A percentile compares a stretch with the other conserved stretches of the same genome.
These are phyloP conservation scores for Eucalyptus tenuipes DNA, from an alignment of 345 rosid species.

Conservation along the genomic window DNA sequence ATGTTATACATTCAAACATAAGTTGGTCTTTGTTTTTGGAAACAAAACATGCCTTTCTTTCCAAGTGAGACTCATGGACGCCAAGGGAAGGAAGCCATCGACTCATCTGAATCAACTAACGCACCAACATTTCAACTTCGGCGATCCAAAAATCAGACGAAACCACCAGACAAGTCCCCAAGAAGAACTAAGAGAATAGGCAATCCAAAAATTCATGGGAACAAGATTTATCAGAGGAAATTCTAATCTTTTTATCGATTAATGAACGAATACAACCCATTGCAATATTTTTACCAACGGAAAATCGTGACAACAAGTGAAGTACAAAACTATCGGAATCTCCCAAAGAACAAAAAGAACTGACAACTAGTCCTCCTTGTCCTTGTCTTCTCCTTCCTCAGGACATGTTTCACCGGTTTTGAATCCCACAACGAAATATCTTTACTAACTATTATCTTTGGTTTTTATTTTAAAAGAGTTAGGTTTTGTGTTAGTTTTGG, in stretches of 20 bases:
- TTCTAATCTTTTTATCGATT: not conserved
- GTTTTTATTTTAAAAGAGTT: too few species aligned
- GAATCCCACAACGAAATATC: fast-evolving
- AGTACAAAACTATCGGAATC: not conserved
- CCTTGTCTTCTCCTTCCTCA: not conserved
- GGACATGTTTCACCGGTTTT: fast-evolving
- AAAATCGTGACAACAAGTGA: not conserved
- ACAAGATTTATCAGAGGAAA: not conserved
- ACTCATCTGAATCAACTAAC: not conserved
- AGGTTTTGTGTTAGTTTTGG: too few species aligned
- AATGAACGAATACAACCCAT: not conserved
- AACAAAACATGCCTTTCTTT: not conserved
- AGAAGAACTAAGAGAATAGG: not conserved
- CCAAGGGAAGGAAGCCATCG: not conserved
- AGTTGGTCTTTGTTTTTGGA: not conserved
- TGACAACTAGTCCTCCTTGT: not conserved
- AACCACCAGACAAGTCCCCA: not conserved
- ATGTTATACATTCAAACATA: not conserved
- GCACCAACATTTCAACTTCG: not conserved
- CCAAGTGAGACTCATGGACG: not conserved
- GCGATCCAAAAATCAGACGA: not conserved
- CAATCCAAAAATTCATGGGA: not conserved
- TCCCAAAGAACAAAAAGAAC: not conserved
- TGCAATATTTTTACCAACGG: not conserved
- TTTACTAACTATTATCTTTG: too few species aligned